Conservation (phyloP, 345 rosid species). For the Salix koriyanagi region DNA sequence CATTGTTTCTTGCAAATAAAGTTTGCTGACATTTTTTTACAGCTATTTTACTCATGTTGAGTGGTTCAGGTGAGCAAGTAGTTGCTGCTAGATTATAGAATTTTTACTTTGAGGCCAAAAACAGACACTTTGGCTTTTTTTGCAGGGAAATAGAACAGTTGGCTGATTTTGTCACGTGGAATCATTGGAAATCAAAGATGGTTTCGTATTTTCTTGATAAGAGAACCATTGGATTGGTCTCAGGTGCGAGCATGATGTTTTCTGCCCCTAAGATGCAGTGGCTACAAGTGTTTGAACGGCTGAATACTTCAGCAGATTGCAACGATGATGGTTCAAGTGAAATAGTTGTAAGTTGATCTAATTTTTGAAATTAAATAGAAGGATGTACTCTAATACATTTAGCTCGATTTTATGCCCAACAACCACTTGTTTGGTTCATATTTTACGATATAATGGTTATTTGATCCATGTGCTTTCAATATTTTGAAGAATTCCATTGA, state of each 20-base stretch:
- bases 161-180: slow-evolving; percentile 47
- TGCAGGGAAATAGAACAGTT: slow-evolving; percentile 37
- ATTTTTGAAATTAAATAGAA: not conserved
- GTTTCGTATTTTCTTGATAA: slow-evolving; percentile 59
- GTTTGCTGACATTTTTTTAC: too few species aligned
- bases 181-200: slow-evolving; percentile 52
- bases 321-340: slow-evolving; percentile 33
- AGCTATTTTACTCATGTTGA: not conserved
- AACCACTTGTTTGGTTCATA: not conserved
- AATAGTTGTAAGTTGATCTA: slow-evolving; percentile 47
- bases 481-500: not conserved
- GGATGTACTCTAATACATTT: not conserved
- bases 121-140: slow-evolving; percentile 11
- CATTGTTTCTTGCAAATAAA: not conserved
- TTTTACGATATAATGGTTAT: not conserved
- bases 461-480: not conserved
- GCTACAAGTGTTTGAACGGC: slow-evolving; percentile 47
- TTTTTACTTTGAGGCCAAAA: slow-evolving; percentile 10
- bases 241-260: slow-evolving; percentile 68
- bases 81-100: slow-evolving; percentile 1
- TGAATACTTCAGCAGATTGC: slow-evolving; percentile 32
- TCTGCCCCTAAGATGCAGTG: slow-evolving; percentile 61
- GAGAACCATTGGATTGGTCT: slow-evolving; percentile 66
- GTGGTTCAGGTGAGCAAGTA: not conserved
- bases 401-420: not conserved